Conservation (phyloP, 352 stramenopile genomes). For the Phytophthora sp. region DNA sequence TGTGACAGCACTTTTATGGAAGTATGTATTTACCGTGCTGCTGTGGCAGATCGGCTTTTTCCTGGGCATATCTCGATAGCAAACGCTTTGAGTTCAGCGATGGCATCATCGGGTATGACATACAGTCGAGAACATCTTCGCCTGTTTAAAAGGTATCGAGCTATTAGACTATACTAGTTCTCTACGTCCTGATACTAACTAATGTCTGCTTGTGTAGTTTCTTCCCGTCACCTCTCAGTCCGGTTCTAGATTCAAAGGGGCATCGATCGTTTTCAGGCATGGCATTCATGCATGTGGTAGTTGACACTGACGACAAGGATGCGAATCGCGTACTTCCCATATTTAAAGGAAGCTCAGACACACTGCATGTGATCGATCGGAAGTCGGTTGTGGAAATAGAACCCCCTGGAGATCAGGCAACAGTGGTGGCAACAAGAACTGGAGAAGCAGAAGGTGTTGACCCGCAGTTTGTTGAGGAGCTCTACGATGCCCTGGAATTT, state of each 20-base stretch:
- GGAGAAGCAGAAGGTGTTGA: conserved; percentile 18
- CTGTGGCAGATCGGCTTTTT: conserved; percentile 50
- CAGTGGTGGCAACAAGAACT: conserved; percentile 27
- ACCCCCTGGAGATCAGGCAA: conserved; percentile 16
- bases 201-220: conserved; percentile 30
- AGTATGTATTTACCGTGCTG: conserved; percentile 52
- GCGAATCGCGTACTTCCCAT: conserved; percentile 8
- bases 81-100: conserved; percentile 29
- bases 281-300: conserved; percentile 28
- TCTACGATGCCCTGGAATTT: conserved; percentile 34
- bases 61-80: conserved; percentile 26
- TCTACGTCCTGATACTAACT: conserved; percentile 1
- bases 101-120: conserved; percentile 19
- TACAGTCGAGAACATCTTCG: conserved; percentile 39
- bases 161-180: not conserved
- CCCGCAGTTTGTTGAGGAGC: conserved; percentile 31
- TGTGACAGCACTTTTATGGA: conserved; percentile 35
- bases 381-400: conserved; percentile 49
- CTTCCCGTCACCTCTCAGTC: conserved; percentile 18
- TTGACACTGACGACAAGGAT: not conserved
- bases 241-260: not conserved
- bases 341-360: conserved; percentile 30
- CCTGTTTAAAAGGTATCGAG: conserved; percentile 52
- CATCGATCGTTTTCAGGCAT: conserved; percentile 25
- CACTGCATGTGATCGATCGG: conserved; percentile 43